Conservation (phyloP, 2,329 filamentous ascomycete species). For the Boeremia lycopersici region DNA sequence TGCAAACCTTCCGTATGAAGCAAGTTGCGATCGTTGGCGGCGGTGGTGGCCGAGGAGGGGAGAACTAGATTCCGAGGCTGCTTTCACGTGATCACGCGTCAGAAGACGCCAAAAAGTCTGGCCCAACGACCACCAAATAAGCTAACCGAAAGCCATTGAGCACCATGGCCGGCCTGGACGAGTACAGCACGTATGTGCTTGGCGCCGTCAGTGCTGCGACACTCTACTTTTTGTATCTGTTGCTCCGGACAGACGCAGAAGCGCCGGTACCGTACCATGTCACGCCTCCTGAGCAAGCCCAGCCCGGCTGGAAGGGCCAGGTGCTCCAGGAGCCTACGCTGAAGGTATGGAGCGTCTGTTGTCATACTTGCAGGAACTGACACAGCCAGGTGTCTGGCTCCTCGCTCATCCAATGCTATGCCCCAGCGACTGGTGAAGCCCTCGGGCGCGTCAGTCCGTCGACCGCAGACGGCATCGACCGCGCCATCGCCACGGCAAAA, state of each 20-base stretch:
- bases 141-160: slow-evolving; percentile 11
- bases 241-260: slow-evolving; percentile 44
- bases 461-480: slow-evolving; percentile 78
- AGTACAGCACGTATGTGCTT: slow-evolving; percentile 29
- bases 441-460: slow-evolving; percentile 80
- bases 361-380: slow-evolving; percentile 7
- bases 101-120: slow-evolving; percentile 10
- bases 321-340: slow-evolving; percentile 66
- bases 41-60: not conserved
- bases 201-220: slow-evolving; percentile 30
- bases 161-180: slow-evolving; percentile 37
- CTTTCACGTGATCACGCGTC: slow-evolving; percentile 27
- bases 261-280: slow-evolving; percentile 65
- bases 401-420: slow-evolving; percentile 79
- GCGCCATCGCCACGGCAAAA: slow-evolving; percentile 73
- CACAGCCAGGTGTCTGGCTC: slow-evolving; percentile 61
- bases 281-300: slow-evolving; percentile 65
- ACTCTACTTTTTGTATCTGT: slow-evolving; percentile 29
- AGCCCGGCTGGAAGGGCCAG: slow-evolving; percentile 59
- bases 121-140: slow-evolving; percentile 8
- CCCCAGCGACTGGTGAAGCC: slow-evolving; percentile 84
- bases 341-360: slow-evolving; percentile 53
- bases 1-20: slow-evolving; percentile 6
- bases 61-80: not conserved
- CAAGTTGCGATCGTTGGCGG: slow-evolving; percentile 2